Conservation (phyloP, 2,329 filamentous ascomycete genomes). For the Stachybotrys chartarum region DNA sequence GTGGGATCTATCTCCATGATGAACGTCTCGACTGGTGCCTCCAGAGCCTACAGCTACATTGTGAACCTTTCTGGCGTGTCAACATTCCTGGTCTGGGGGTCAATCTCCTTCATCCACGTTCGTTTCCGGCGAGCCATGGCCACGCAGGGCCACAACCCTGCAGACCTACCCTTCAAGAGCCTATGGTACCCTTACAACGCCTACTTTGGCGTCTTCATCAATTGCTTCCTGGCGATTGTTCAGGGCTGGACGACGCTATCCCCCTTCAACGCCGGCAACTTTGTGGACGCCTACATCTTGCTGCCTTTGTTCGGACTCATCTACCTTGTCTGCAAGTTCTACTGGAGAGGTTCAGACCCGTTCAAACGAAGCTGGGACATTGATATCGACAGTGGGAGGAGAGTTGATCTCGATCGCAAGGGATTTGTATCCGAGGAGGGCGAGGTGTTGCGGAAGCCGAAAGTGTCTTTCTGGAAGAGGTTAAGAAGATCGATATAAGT, state of each 20-base stretch:
- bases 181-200: slow-evolving; percentile 50
- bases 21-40: slow-evolving; percentile 61
- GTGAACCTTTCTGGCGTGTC: slow-evolving; percentile 64
- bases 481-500: background rate
- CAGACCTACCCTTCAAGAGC: slow-evolving; percentile 49
- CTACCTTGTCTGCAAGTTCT: slow-evolving; percentile 46
- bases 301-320: slow-evolving; percentile 53
- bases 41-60: slow-evolving; percentile 60
- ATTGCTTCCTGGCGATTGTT: slow-evolving; percentile 51
- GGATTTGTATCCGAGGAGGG: slow-evolving; percentile 19
- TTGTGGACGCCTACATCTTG: slow-evolving; percentile 58
- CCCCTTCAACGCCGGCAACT: slow-evolving; percentile 50
- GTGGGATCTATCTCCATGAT: slow-evolving; percentile 69
- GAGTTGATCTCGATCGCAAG: slow-evolving; percentile 45
- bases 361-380: slow-evolving; percentile 44
- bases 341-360: slow-evolving; percentile 40
- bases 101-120: slow-evolving; percentile 64
- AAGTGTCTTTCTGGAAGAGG: slow-evolving; percentile 1
- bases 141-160: slow-evolving; percentile 45
- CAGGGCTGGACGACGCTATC: slow-evolving; percentile 55
- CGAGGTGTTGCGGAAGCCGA: slow-evolving; percentile 15
- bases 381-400: slow-evolving; percentile 48
- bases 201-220: slow-evolving; percentile 51
- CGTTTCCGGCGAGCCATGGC: slow-evolving; percentile 61
- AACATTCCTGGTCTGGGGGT: slow-evolving; percentile 66